Conservation (phyloP, 1,284 basidiomycete genomes). For the Apiotrichum laibachii region DNA sequence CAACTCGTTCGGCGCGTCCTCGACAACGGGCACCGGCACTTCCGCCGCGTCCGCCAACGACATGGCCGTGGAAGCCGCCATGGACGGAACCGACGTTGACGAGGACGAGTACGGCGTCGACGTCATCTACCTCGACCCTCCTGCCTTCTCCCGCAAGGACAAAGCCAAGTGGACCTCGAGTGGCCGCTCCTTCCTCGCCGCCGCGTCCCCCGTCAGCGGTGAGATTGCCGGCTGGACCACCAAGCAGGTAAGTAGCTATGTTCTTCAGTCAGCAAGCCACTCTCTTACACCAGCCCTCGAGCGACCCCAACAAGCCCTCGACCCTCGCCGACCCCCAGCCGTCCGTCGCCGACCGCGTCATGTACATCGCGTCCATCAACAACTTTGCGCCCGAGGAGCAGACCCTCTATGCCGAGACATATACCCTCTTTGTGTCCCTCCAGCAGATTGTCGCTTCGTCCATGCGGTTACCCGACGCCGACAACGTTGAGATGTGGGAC, state of each 20-base stretch:
- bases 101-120: slow-evolving; percentile 7
- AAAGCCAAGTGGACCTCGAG: slow-evolving; percentile 38
- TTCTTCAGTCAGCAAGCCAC: too few relatives aligned
- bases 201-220: slow-evolving; percentile 37
- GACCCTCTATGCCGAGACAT: slow-evolving; percentile 46
- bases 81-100: background rate
- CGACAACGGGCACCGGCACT: slow-evolving; percentile 1
- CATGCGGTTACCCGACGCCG: slow-evolving; percentile 23
- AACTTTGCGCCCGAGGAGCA: slow-evolving; percentile 31
- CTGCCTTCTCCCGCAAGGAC: slow-evolving; percentile 28
- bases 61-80: slow-evolving; percentile 4
- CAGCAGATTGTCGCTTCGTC: slow-evolving; percentile 41
- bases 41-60: background rate
- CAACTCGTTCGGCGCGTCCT: slow-evolving; percentile 16
- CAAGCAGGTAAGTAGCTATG: slow-evolving; percentile 24
- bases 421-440: slow-evolving; percentile 49
- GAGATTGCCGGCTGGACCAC: slow-evolving; percentile 39
- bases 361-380: slow-evolving; percentile 34
- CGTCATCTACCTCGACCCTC: slow-evolving; percentile 31
- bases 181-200: slow-evolving; percentile 29
- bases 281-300: slow-evolving; percentile 26
- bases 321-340: slow-evolving; percentile 18
- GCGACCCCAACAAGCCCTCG: slow-evolving; percentile 25
- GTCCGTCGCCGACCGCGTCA: slow-evolving; percentile 28
- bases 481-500: slow-evolving; percentile 28